Evolutionary conservation across 1,284 basidiomycete genomes (phyloP).

Genomic region (Cutaneotrichosporon curvatum): DNA sequence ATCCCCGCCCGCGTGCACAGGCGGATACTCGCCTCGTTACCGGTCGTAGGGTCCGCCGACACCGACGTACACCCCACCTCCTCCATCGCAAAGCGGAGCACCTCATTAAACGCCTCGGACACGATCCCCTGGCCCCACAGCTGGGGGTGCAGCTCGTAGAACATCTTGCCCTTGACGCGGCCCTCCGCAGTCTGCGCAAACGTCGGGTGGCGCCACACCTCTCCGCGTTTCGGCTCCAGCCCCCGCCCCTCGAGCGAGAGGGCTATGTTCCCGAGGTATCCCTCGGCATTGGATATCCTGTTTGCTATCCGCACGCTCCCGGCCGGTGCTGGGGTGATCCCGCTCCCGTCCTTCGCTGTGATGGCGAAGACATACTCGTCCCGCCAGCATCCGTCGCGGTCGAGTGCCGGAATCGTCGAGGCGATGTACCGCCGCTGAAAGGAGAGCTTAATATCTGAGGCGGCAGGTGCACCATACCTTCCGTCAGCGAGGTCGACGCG

Average conservation of each 20-base stretch:
- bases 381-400: constrained; percentile 12
- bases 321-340: constrained; percentile 17
- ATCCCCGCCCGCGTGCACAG: constrained; percentile 33
- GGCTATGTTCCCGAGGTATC: constrained; percentile 42
- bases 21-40: constrained; percentile 36
- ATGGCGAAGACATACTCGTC: constrained; percentile 41
- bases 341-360: constrained; percentile 28
- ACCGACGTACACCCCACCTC: constrained; percentile 33
- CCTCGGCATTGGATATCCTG: constrained; percentile 28
- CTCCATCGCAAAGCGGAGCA: constrained; percentile 40
- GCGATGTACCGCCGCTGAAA: constrained; percentile 36
- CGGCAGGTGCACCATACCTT: constrained; percentile 31
- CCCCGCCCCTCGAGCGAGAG: constrained; percentile 17
- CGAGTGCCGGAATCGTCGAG: constrained; percentile 6
- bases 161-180: constrained; percentile 29
- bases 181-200: constrained; percentile 15
- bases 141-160: constrained; percentile 44
- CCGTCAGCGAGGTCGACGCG: neutral
- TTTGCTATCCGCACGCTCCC: constrained; percentile 22
- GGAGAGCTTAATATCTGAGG: constrained; percentile 27
- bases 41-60: constrained; percentile 30
- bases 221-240: constrained; percentile 6
- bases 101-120: constrained; percentile 41
- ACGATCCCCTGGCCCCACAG: constrained; percentile 41
- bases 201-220: constrained; percentile 24